A percentile compares a stretch with the other conserved stretches of the same genome.
Evolutionary conservation across 2,329 filamentous ascomycete genomes (phyloP).

Genomic region (Hyphodiscus sp.): DNA sequence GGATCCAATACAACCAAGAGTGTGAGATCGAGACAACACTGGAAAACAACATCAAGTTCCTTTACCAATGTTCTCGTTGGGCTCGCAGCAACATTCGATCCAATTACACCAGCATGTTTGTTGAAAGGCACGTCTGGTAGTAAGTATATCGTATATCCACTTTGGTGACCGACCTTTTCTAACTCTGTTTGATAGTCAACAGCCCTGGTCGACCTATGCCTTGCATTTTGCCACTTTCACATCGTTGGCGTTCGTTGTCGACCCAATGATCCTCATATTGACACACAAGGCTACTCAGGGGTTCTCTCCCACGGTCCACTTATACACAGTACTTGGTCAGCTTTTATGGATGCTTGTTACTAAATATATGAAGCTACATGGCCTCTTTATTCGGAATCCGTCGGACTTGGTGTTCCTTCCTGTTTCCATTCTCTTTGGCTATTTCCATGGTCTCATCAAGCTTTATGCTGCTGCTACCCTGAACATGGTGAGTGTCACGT

Average conservation of each 20-base stretch:
- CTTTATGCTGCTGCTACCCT: constrained; percentile 78
- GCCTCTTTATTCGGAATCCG: constrained; percentile 79
- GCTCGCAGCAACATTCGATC: constrained; percentile 96
- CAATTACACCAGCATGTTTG: constrained; percentile 84
- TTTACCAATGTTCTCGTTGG: constrained; percentile 92
- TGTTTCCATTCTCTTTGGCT: constrained; percentile 84
- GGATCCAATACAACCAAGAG: constrained; percentile 87
- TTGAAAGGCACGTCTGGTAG: constrained; percentile 79
- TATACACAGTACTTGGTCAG: constrained; percentile 53
- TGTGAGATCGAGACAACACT: constrained; percentile 91
- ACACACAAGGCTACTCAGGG: constrained; percentile 62
- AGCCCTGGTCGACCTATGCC: constrained; percentile 90
- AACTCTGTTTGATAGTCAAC: constrained; percentile 52
- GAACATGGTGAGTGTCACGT: constrained; percentile 61
- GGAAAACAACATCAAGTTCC: constrained; percentile 80
- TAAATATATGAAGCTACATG: constrained; percentile 86
- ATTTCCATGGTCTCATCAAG: constrained; percentile 89
- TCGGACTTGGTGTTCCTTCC: constrained; percentile 74
- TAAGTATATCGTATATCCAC: constrained; percentile 47
- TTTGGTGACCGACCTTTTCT: constrained; percentile 2
- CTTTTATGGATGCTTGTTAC: constrained; percentile 76
- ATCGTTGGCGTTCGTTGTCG: constrained; percentile 74
- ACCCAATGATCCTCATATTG: constrained; percentile 64
- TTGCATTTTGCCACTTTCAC: constrained; percentile 90
- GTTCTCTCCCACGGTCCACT: constrained; percentile 49